Evolutionary conservation across 345 rosid genomes (phyloP), one percentile per base, ranked within the genome.

Genomic region (Gossypium arboreum): DNA sequence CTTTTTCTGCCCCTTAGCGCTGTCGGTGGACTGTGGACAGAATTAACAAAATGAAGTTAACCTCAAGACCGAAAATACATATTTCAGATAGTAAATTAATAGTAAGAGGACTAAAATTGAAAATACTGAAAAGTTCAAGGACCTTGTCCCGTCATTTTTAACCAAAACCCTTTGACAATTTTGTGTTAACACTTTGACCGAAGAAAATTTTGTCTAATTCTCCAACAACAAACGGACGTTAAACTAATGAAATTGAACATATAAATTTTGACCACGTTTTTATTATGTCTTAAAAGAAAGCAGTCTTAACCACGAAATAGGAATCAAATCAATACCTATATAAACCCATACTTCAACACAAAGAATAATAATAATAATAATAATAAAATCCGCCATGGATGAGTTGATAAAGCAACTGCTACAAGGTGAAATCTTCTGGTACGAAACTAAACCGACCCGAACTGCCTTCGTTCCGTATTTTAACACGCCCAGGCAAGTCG

Each of bases 391-490:
- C 20, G 58, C 44, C 59, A 70, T 70, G 73, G 61, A 70, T 70
- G 48, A 70, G 57, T 54, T 17, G 60, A 70, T 70, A 5, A 52
- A 29, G 7, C 48, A 70, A 39, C 25, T 70, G 24, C 44, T 70
- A 2, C 61, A 52, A 20, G 73, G 73, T 29, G 73, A 70, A 52
- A n/a, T 70, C 11, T 34, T 70, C 48, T 70, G 48, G 73, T n/a
- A 70, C n/a, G 48, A 70, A 70, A 34, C 62, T 10, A 59, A 11
- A 5, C 41, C 61, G 24, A 20, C 27, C 0, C 3, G 27, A 8
- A 18, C n/a, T 51, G 84, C 90, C 73, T 90, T 90, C 39, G 68
- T 65, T 66, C 82, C 90, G 0, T 89, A 85, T 57, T 9, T 57
- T 41, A 41, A 48, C 57, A 11, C 54, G 18, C 78, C 82, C 74